Percentiles rank a stretch among this genome's conserved stretches.
Conservation (phyloP, 805 yeast species). For the Ogataea nakhonphanomensis region DNA sequence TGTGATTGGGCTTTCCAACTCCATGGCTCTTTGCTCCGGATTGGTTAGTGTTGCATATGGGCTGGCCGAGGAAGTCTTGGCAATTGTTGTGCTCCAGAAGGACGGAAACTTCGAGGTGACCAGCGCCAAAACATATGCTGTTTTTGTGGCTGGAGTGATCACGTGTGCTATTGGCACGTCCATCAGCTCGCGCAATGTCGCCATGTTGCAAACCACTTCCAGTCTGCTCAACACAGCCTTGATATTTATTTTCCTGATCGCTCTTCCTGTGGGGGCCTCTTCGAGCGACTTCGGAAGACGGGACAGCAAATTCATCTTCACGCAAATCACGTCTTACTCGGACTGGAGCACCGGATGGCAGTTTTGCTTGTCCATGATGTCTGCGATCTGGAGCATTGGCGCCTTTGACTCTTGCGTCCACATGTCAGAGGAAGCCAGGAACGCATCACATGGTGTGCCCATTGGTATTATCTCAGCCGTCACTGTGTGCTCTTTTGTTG, state of each 20-base stretch:
- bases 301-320: constrained; percentile 52
- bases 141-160: constrained; percentile 58
- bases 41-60: constrained; percentile 69
- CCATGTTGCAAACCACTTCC: constrained; percentile 57
- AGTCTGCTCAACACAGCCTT: constrained; percentile 51
- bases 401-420: constrained; percentile 71
- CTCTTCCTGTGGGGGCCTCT: constrained; percentile 53
- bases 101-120: constrained; percentile 57
- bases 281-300: not conserved
- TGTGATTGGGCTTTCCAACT: constrained; percentile 63
- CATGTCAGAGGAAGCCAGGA: constrained; percentile 66
- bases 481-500: constrained; percentile 52
- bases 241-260: constrained; percentile 54
- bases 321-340: constrained; percentile 45
- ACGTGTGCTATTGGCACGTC: constrained; percentile 53
- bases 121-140: constrained; percentile 54
- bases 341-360: constrained; percentile 62
- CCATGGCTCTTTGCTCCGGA: constrained; percentile 64
- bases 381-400: constrained; percentile 73
- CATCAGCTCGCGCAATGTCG: constrained; percentile 52
- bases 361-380: constrained; percentile 45
- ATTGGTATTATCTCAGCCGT: constrained; percentile 61
- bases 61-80: constrained; percentile 53
- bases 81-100: constrained; percentile 48
- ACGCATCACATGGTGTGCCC: constrained; percentile 62